A percentile compares a stretch with the other conserved stretches of the same genome.
These are phyloP conservation scores for Morella rubra DNA, from an alignment of 306 rosid species.

Conservation along the genomic window DNA sequence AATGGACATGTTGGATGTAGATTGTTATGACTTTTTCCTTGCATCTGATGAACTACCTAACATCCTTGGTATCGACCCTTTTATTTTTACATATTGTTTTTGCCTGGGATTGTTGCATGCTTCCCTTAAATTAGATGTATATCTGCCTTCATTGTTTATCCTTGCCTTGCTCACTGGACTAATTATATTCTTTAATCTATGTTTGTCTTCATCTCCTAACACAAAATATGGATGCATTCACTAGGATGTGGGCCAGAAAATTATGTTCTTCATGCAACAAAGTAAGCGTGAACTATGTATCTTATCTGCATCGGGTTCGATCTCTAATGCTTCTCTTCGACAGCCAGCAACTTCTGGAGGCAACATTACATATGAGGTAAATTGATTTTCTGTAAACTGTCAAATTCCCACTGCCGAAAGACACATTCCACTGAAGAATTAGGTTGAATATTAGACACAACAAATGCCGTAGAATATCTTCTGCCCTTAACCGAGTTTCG, in stretches of 20 bases:
- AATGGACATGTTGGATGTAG: neutral
- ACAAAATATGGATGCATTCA: slow-evolving; percentile 33
- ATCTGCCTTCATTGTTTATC: neutral
- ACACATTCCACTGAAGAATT: neutral
- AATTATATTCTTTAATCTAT: slow-evolving; percentile 1
- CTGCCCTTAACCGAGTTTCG: neutral
- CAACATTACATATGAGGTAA: slow-evolving; percentile 87
- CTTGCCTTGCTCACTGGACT: neutral
- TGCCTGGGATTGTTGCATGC: neutral
- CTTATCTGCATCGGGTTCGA: slow-evolving; percentile 87
- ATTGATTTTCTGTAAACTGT: slow-evolving; percentile 2
- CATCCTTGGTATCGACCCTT: neutral
- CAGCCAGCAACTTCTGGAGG: slow-evolving; percentile 97
- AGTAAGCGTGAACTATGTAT: slow-evolving; percentile 91
- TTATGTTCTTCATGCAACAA: slow-evolving; percentile 90
- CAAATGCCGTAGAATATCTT: neutral
- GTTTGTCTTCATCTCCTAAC: slow-evolving; percentile 34
- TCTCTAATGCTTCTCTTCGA: slow-evolving; percentile 84
- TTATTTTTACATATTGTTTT: neutral
- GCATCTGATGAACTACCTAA: neutral
- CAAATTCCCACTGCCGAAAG: neutral
- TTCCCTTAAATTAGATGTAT: neutral
- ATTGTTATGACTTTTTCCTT: neutral
- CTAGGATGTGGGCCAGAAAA: slow-evolving; percentile 97
- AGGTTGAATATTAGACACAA: neutral